Percentiles rank a stretch among this genome's conserved stretches.
Evolutionary conservation across 352 stramenopile genomes (phyloP).

Genomic region (Phytopythium vexans): DNA sequence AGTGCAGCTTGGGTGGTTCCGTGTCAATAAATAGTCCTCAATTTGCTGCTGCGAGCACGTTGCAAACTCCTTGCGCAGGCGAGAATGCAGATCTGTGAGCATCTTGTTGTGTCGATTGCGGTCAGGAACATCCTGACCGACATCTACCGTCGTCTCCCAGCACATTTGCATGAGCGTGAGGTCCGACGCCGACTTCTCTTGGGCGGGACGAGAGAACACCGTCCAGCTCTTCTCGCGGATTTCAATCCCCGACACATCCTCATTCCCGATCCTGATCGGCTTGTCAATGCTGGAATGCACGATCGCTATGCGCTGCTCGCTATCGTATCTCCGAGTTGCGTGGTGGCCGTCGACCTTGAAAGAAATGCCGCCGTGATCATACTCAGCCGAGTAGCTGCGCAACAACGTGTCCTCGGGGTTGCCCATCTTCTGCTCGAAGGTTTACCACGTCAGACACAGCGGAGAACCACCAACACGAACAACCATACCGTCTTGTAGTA

Average conservation of each 20-base stretch:
- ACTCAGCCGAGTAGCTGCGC: neutral
- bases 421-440: neutral
- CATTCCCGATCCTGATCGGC: neutral
- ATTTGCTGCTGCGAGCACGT: conserved; percentile 2
- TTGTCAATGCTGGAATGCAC: neutral
- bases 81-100: neutral
- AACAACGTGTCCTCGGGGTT: neutral
- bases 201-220: neutral
- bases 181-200: neutral
- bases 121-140: neutral
- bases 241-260: neutral
- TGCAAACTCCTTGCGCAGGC: neutral
- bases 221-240: conserved; percentile 1
- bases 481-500: conserved; percentile 1
- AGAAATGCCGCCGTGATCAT: neutral
- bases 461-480: neutral
- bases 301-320: neutral
- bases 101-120: neutral
- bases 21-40: neutral
- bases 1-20: neutral
- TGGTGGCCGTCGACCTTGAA: neutral
- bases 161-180: conserved; percentile 2
- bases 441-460: neutral
- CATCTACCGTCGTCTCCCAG: conserved; percentile 2
- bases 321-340: neutral